Conservation (phyloP, 1,139 yeast species). For the Candida glucosophila region DNA sequence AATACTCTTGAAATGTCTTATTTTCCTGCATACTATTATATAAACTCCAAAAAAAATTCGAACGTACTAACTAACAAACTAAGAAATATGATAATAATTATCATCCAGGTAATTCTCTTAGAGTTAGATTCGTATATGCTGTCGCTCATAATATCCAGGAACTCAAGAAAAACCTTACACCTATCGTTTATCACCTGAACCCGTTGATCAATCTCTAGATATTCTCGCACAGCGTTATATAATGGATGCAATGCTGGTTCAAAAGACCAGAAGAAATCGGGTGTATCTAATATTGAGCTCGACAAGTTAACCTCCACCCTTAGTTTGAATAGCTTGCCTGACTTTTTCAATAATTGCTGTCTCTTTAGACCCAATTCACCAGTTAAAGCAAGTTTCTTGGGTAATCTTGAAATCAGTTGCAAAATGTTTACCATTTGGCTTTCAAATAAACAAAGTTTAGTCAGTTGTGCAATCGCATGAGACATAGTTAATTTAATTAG, state of each 20-base stretch:
- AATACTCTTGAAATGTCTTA: too few relatives aligned
- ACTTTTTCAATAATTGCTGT: conserved; percentile 72
- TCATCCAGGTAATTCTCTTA: conserved; percentile 85
- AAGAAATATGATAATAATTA: conserved; percentile 71
- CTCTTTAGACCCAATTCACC: conserved; percentile 77
- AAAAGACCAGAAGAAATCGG: conserved; percentile 92
- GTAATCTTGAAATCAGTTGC: conserved; percentile 78
- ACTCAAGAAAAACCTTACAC: conserved; percentile 87
- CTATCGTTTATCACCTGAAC: conserved; percentile 90
- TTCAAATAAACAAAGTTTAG: conserved; percentile 84
- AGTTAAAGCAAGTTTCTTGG: conserved; percentile 81
- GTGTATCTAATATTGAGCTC: conserved; percentile 90
- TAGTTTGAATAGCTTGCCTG: conserved; percentile 81
- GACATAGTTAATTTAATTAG: conserved; percentile 87
- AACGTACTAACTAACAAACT: conserved; percentile 60
- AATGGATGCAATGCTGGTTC: conserved; percentile 94
- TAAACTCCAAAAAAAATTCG: conserved; percentile 31
- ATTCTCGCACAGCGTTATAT: conserved; percentile 83
- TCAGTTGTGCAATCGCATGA: conserved; percentile 94
- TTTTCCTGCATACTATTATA: too few relatives aligned
- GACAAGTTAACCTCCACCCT: conserved; percentile 90
- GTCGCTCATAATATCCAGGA: conserved; percentile 87
- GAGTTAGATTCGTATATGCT: conserved; percentile 90
- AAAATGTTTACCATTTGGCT: conserved; percentile 81
- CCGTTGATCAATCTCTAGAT: conserved; percentile 87